These are phyloP conservation scores for Eurotiales sp. DNA, from an alignment of 2,329 filamentous ascomycete species.

Conservation along the genomic window DNA sequence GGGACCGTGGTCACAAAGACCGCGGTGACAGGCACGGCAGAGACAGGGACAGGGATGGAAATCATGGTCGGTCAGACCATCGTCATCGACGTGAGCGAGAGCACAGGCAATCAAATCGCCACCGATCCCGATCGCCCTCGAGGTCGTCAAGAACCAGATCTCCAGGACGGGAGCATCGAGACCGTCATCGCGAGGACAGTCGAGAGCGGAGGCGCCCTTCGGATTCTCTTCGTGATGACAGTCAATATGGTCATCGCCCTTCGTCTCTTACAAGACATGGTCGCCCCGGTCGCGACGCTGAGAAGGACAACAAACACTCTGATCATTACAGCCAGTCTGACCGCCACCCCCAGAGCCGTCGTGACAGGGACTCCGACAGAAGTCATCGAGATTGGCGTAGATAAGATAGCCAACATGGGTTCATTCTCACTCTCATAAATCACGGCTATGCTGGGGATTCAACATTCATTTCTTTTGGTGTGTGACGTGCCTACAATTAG, in stretches of 20 bases:
- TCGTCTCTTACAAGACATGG: neutral
- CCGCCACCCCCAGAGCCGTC: slow-evolving; percentile 9
- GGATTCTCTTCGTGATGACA: slow-evolving; percentile 1
- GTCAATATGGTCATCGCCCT: neutral
- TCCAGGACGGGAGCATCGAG: slow-evolving; percentile 25
- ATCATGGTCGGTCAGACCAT: neutral
- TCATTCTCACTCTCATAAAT: neutral
- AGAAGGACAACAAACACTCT: slow-evolving; percentile 23
- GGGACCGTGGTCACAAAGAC: slow-evolving; percentile 11
- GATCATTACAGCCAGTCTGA: slow-evolving; percentile 22
- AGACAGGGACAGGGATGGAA: slow-evolving; percentile 9
- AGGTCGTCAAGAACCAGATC: slow-evolving; percentile 23
- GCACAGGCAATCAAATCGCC: slow-evolving; percentile 2
- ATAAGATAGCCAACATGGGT: neutral
- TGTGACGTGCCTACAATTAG: neutral
- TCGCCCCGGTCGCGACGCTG: neutral
- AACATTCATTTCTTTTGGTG: neutral
- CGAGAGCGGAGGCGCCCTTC: slow-evolving; percentile 18
- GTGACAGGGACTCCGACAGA: slow-evolving; percentile 23
- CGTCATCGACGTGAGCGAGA: slow-evolving; percentile 4
- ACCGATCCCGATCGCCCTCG: slow-evolving; percentile 8
- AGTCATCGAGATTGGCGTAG: slow-evolving; percentile 11
- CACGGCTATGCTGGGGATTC: neutral
- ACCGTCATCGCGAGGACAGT: slow-evolving; percentile 24
- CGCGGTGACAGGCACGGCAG: slow-evolving; percentile 5